Base-by-base conservation (phyloP, 495 filamentous ascomycete species). In the Penicillium daleae region DNA sequence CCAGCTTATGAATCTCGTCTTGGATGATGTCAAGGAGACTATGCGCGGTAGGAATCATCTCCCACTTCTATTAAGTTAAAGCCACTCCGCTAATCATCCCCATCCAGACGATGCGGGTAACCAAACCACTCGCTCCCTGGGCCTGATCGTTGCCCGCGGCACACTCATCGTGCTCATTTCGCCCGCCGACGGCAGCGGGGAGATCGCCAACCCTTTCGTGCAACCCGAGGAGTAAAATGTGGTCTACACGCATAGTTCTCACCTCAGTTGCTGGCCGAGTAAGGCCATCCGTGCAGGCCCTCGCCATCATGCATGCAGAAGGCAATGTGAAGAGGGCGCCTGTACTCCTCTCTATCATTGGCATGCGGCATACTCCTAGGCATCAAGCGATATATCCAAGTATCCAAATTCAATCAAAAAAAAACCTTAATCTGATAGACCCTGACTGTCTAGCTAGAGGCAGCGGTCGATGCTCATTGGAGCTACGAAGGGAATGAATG, bases 1-100 rank as follows among this genome's bases (percentile, higher is more conserved):
- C 69, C 93, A 94, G 67, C 82, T 99, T 37, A 97, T 98, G 94
- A 99, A 98, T 74, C 80, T 99, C 57, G 95, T 99, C 22, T 81
- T 99, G 54, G 96, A 98, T 69, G 91, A 98, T 56, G 93, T 95
- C 22, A 88, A 96, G 77, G 95, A 99, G 73, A 80, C 87, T 24
- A 84, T 97, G 77, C 83, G 90, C 80, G 94, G 94, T 97, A 69
- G 19, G 71, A 67, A 26, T 33, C 4, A n/a, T n/a, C 15, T 0
- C 33, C 12, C 8, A 27, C 22, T 15, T 27, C 46, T n/a, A 8
- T 24, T n/a, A n/a, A n/a, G n/a, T n/a, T n/a, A n/a, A n/a, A n/a
- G n/a, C n/a, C n/a, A n/a, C n/a, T n/a, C n/a, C 54, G 31, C 66
- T 73, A 65, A 74, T 53, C 12, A n/a, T 6, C 32, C n/a, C 42